Base-by-base conservation (phyloP, 1,139 yeast genomes). In the Magnusiomyces fungicola region DNA sequence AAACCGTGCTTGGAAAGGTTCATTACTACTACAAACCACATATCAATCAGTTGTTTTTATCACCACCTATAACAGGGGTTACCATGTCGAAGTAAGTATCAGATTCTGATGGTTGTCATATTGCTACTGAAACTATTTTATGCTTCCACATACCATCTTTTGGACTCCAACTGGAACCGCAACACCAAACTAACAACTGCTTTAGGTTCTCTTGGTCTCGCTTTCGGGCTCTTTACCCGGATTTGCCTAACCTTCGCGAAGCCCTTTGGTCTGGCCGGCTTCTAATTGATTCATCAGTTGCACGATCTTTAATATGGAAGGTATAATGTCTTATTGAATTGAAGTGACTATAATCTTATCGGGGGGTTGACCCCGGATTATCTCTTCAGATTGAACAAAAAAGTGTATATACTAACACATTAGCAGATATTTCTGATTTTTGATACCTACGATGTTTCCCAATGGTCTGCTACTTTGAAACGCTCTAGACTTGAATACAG, bases 291-390 rank as follows among this genome's bases (percentile, higher is more conserved):
- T 44, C 46, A 33, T 18, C 43, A n/a, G 49, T 58, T n/a, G 62
- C 64, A 10, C 47, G 64, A 32, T 50, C 57, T 1, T 32, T 58
- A 10, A 46, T 61, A 30, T 61, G 65, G 65, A 57, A 58, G 47
- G 61, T 59, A 23, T 49, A 61, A n/a, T n/a, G n/a, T n/a, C n/a
- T n/a, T n/a, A 32, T 46, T 58, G 43, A 46, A 58, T 34, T 58
- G 57, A 38, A 57, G 56, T 3, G 56, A 56, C 14, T 50, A 54
- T 37, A 61, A 58, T 44, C 52, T 49, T 36, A 40, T 49, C 30
- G 51, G 51, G 33, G 58, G 62, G 61, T 34, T 33, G 18, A 25
- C 6, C 21, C 36, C 29, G 19, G 36, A 21, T 25, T n/a, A n/a
- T n/a, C n/a, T n/a, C n/a, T n/a, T n/a, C n/a, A n/a, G n/a, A n/a